Conservation (phyloP, 75 land plant genomes). For the Sequoia sempervirens region DNA sequence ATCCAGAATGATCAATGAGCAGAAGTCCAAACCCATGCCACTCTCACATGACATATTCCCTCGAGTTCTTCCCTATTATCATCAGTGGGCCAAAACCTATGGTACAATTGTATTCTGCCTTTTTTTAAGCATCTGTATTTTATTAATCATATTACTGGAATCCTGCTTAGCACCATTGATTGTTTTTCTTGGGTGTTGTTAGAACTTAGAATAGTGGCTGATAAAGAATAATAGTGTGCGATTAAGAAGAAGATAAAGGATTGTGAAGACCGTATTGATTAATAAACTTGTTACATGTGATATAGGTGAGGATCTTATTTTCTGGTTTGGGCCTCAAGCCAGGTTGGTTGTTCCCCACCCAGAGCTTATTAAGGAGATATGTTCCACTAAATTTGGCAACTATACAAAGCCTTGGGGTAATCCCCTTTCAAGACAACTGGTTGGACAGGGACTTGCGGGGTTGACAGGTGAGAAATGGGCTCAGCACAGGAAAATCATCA, state of each 20-base stretch:
- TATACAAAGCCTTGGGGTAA: neutral
- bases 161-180: neutral
- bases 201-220: neutral
- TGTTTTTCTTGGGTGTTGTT: too few species aligned
- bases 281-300: neutral
- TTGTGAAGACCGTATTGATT: neutral
- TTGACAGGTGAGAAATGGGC: slow-evolving; percentile 42
- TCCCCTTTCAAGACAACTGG: neutral
- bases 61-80: slow-evolving; percentile 10
- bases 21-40: neutral
- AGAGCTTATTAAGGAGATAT: slow-evolving; percentile 20
- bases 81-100: slow-evolving; percentile 6
- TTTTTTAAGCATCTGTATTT: neutral
- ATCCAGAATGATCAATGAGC: neutral
- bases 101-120: neutral
- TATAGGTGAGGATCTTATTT: slow-evolving; percentile 15
- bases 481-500: slow-evolving; percentile 22
- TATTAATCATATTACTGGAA: neutral
- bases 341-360: slow-evolving; percentile 13
- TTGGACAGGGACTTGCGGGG: slow-evolving; percentile 14
- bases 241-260: neutral
- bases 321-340: slow-evolving; percentile 16
- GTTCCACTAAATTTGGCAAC: slow-evolving; percentile 14
- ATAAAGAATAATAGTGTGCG: neutral
- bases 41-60: slow-evolving; percentile 7